Evolutionary conservation across 768 basidiomycete species (phyloP), one percentile per base, ranked within the genome.

Genomic region (Lactarius tabidus): DNA sequence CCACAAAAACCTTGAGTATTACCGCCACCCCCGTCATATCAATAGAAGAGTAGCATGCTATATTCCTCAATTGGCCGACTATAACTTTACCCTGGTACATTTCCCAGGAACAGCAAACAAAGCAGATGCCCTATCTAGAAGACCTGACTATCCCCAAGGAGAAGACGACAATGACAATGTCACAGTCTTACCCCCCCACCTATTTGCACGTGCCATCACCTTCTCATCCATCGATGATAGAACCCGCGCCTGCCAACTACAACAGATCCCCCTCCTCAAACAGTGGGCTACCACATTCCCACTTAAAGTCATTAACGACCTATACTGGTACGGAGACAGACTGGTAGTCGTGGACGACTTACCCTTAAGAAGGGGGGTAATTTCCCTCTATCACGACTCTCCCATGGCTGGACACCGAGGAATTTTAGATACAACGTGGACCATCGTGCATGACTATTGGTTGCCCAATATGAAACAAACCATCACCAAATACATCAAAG

Each of bases 271-370:
- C 5, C 7, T 43, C 1, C 41, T 43, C 0, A 0, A 18, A 1
- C 7, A 20, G 1, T 43, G 41, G 41, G 1, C 41, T 0, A 18
- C 15, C 2, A 43, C 20, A 0, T 17, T 20, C 6, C 5, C 18
- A 1, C 41, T 43, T 6, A 43, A 18, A 1, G 0, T 1, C 0
- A 1, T 3, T 7, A 20, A 20, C 0, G 6, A 9, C 1, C 20
- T 20, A 0, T 43, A 7, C 8, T 43, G 41, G 41, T 20, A 17
- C 6, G 8, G 20, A 0, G 7, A 43, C 20, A 8, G 15, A 8
- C 20, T 43, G 0, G 41, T 20, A 1, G 20, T 43, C 8, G 8
- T 43, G 41, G 41, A 43, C 6, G 20, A 43, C 41, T 1, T 7
- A 8, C 4, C 5, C 6, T 8, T 43, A 3, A 43, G 41, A 18